These are phyloP conservation scores for Pestalotiopsis sp. DNA, from an alignment of 2,329 filamentous ascomycete species.

Conservation along the genomic window DNA sequence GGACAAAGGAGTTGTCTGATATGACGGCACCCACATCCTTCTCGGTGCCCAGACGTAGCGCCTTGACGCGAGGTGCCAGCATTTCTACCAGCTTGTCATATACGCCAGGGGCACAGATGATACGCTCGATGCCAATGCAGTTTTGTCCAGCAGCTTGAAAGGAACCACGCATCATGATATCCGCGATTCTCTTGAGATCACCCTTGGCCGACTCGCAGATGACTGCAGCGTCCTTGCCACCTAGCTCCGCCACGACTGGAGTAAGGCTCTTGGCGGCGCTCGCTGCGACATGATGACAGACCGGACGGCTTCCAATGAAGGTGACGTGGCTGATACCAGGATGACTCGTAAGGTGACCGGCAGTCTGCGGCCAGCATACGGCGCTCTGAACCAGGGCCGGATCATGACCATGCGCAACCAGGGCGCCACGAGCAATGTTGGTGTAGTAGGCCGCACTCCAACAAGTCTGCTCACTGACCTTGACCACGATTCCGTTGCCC, in stretches of 20 bases:
- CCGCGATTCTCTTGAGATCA: slow-evolving; percentile 72
- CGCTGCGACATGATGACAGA: slow-evolving; percentile 85
- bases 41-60: slow-evolving; percentile 74
- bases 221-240: slow-evolving; percentile 92
- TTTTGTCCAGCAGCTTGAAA: slow-evolving; percentile 98
- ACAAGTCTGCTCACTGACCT: slow-evolving; percentile 92
- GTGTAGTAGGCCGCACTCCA: slow-evolving; percentile 89
- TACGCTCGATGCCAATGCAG: slow-evolving; percentile 94
- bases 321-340: slow-evolving; percentile 85
- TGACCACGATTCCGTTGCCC: slow-evolving; percentile 90
- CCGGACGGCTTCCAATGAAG: slow-evolving; percentile 88
- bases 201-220: slow-evolving; percentile 75
- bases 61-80: slow-evolving; percentile 73
- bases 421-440: slow-evolving; percentile 75
- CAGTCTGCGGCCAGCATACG: slow-evolving; percentile 84
- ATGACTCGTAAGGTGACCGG: slow-evolving; percentile 82
- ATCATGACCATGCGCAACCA: slow-evolving; percentile 81
- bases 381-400: slow-evolving; percentile 81
- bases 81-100: slow-evolving; percentile 74
- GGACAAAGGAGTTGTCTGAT: slow-evolving; percentile 73
- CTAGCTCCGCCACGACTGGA: slow-evolving; percentile 87
- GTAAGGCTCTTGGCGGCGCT: slow-evolving; percentile 86
- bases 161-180: slow-evolving; percentile 86
- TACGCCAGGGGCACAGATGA: slow-evolving; percentile 77
- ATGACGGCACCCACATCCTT: slow-evolving; percentile 91